phyloP scores from a whole-genome alignment of 2,329 filamentous ascomycete species.

The Tolypocladium inflatum region DNA sequence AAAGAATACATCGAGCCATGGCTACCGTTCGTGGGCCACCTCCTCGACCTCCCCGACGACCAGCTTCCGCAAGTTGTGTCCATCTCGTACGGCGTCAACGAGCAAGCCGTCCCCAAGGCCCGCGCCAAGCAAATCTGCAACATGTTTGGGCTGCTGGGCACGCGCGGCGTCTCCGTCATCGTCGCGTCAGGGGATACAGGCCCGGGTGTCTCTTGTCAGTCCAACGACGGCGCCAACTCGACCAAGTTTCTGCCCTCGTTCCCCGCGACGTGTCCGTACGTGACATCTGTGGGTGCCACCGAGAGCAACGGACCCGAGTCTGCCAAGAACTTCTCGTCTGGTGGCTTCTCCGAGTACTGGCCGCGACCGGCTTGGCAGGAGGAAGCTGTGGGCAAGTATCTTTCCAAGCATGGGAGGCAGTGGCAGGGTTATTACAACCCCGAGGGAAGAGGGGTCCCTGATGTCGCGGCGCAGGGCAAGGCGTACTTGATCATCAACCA shows the following conservation, averaged over 20 bases:
- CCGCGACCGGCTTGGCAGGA: constrained; percentile 32
- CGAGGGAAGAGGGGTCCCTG: constrained; percentile 48
- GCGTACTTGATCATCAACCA: constrained; percentile 23
- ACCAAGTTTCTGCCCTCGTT: constrained; percentile 24
- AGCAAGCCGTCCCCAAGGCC: constrained; percentile 49
- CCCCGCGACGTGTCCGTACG: constrained; percentile 43
- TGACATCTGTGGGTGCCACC: constrained; percentile 54
- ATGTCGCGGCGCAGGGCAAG: constrained; percentile 46
- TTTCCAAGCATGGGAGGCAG: constrained; percentile 30
- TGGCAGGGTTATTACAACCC: constrained; percentile 39
- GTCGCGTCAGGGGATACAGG: constrained; percentile 51
- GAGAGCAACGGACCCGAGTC: constrained; percentile 38
- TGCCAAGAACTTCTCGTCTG: constrained; percentile 41
- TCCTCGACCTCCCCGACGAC: constrained; percentile 42
- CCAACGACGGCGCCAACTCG: constrained; percentile 24
- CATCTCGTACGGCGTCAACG: constrained; percentile 63
- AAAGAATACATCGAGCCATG: constrained; percentile 52
- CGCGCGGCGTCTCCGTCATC: constrained; percentile 58
- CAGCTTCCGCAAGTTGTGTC: constrained; percentile 54
- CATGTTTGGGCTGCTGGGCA: constrained; percentile 54
- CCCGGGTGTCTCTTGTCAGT: constrained; percentile 23
- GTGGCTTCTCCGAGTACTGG: constrained; percentile 41
- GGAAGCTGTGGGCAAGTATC: constrained; percentile 35
- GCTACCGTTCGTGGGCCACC: constrained; percentile 51
- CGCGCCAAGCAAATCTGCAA: constrained; percentile 45